Base-by-base conservation (phyloP, 768 basidiomycete species). In the Hygrophoropsis aurantiaca region DNA sequence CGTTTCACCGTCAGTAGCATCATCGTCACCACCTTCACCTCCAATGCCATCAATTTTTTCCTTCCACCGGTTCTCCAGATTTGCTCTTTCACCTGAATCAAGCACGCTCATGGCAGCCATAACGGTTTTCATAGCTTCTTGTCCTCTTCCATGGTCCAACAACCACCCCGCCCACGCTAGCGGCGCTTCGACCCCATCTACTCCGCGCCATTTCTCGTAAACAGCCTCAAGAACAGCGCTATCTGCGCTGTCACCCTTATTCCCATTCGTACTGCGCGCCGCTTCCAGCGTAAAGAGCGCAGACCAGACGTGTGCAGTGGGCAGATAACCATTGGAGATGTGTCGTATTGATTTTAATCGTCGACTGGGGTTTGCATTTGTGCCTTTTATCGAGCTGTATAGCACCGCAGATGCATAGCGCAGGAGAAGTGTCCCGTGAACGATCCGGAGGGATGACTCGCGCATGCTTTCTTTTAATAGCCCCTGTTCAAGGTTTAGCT, bases 81-180 rank as follows among this genome's bases (percentile, higher is more conserved):
- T 59, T 35, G 27, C 56, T 51, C 69, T 63, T 47, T 65, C 66
- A 23, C 45, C 56, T 23, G 50, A 52, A 38, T 38, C 46, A 44
- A 66, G 52, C 45, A 58, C 62, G 36, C 56, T 52, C 57, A 61
- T 58, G 49, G 59, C 66, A 43, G 56, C 59, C 33, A 61, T 64
- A 39, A 79, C 62, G 34, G 70, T 58, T 35, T 53, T 65, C 30
- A 61, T 65, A 45, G 73, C 77, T 51, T 68, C 71, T 41, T 59
- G 63, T 30, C 75, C 78, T 44, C 65, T 58, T 26, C 72, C 75
- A 42, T 61, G 56, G 36, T 47, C 50, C 57, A 74, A 56, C 24
- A 81, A 50, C 79, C 80, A 82, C 44, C 57, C 54, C 13, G 72
- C 77, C 75, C 75, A 81, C 47, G 58, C 66, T 39, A 70, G 51